Evolutionary conservation across 352 stramenopile species (phyloP), one percentile per base, ranked within the genome.

Genomic region (Phytophthora pistaciae): DNA sequence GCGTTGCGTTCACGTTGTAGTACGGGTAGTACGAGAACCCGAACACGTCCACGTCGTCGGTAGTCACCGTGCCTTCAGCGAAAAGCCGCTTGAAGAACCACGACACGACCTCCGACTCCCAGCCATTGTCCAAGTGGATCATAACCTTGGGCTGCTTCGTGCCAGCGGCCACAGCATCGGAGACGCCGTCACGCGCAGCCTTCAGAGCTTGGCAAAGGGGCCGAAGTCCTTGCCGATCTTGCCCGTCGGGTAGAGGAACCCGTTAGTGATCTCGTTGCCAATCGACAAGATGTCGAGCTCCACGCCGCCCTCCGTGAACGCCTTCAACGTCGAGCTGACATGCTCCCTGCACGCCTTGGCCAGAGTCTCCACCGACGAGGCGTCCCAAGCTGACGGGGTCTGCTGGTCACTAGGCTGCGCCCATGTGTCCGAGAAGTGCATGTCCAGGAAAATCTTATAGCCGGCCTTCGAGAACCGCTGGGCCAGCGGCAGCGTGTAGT

Each of bases 401-500:
- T 54, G 58, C 50, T 79, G 68, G 21, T 68, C 42, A 10, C 56
- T 71, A 14, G 68, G 64, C 10, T 79, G 58, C 1, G 72, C 72
- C 72, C 72, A 79, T 1, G 72, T 79, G 33, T 79, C 72, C 18
- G 72, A 79, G 60, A 79, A 79, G 56, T 79, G 72, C 63, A 79
- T 58, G 60, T 79, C 72, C 3, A 79, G 64, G 52, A 65, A 79
- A 71, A 79, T 79, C 38, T 68, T 74, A 60, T 77, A 77, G 1
- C 68, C 72, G 10, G 65, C 66, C 44, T 70, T 79, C 9, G 56
- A 74, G 56, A 77, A 77, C 0, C 68, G 68, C 60, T 79, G 63
- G 8, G 72, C 72, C 18, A 74, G 29, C 5, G 52, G 53, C 50
- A 79, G 21, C 16, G 72, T 77, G 63, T 79, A 79, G 48, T 70